Conservation (phyloP, 73 alveolate genomes). For the Stentor roeselii region DNA sequence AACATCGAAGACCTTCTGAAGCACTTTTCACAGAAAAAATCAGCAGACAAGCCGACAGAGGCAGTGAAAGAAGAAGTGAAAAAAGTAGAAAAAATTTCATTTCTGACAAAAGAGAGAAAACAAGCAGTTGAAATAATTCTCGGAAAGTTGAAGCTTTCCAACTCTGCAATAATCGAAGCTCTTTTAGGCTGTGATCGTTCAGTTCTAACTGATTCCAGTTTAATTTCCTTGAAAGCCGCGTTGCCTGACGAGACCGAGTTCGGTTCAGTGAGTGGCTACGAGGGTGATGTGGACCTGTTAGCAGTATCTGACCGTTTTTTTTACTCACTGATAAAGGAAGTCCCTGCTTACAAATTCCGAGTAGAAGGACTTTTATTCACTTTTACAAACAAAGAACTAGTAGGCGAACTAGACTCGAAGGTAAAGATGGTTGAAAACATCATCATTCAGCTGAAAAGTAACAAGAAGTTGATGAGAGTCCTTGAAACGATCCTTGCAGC, state of each 20-base stretch:
- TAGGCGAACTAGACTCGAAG: slow-evolving; percentile 47
- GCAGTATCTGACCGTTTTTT: slow-evolving; percentile 66
- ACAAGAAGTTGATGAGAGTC: slow-evolving; percentile 46
- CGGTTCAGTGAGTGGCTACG: slow-evolving; percentile 42
- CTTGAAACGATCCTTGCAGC: slow-evolving; percentile 63
- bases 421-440: slow-evolving; percentile 48
- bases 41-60: slow-evolving; percentile 25
- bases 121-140: slow-evolving; percentile 58
- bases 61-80: slow-evolving; percentile 34
- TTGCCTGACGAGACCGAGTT: slow-evolving; percentile 62
- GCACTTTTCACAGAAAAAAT: slow-evolving; percentile 50
- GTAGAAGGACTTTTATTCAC: slow-evolving; percentile 61
- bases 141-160: slow-evolving; percentile 53
- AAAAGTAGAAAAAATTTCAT: slow-evolving; percentile 42
- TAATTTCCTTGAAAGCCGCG: slow-evolving; percentile 51
- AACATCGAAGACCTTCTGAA: slow-evolving; percentile 49
- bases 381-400: slow-evolving; percentile 46
- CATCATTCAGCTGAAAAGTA: slow-evolving; percentile 37
- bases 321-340: slow-evolving; percentile 39
- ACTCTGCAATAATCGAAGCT: slow-evolving; percentile 61
- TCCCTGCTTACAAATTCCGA: slow-evolving; percentile 56
- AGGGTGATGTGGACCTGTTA: slow-evolving; percentile 58
- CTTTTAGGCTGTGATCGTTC: slow-evolving; percentile 53
- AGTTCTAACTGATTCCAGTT: slow-evolving; percentile 45
- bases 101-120: slow-evolving; percentile 49